phyloP scores from a whole-genome alignment of 2,329 filamentous ascomycete genomes.

The Metarhizium brunneum region DNA sequence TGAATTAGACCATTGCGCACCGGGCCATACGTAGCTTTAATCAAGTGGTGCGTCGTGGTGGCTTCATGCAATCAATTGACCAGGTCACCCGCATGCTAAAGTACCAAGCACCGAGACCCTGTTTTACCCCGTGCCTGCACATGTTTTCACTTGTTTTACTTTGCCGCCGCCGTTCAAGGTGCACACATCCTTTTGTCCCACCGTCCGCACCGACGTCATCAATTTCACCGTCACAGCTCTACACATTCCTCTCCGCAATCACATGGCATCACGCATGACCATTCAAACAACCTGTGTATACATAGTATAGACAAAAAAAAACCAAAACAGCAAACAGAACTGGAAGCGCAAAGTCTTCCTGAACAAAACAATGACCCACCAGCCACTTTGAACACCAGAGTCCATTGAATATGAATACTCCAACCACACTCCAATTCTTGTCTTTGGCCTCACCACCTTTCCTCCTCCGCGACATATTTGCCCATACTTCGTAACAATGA shows the following conservation, averaged over 20 bases:
- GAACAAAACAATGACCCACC: neutral
- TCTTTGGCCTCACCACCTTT: neutral
- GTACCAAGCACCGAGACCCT: too few species aligned
- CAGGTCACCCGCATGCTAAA: too few species aligned
- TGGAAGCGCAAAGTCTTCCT: neutral
- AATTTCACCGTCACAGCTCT: neutral
- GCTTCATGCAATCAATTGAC: too few species aligned
- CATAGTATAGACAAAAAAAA: neutral
- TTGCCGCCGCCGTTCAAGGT: too few species aligned
- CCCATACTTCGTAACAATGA: constrained; percentile 4
- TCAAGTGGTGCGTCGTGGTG: too few species aligned
- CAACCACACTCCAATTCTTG: constrained; percentile 4
- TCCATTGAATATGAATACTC: constrained; percentile 5
- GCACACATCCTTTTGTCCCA: neutral
- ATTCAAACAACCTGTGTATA: neutral
- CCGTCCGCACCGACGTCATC: neutral
- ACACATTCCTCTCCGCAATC: neutral
- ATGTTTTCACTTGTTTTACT: too few species aligned
- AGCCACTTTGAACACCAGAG: neutral
- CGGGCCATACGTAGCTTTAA: too few species aligned
- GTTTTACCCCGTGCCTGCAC: too few species aligned
- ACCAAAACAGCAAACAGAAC: neutral
- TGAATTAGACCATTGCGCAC: too few species aligned
- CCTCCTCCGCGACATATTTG: neutral
- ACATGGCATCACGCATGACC: neutral